Conservation (phyloP, 2,329 filamentous ascomycete genomes). For the Paecilomyces sp. region DNA sequence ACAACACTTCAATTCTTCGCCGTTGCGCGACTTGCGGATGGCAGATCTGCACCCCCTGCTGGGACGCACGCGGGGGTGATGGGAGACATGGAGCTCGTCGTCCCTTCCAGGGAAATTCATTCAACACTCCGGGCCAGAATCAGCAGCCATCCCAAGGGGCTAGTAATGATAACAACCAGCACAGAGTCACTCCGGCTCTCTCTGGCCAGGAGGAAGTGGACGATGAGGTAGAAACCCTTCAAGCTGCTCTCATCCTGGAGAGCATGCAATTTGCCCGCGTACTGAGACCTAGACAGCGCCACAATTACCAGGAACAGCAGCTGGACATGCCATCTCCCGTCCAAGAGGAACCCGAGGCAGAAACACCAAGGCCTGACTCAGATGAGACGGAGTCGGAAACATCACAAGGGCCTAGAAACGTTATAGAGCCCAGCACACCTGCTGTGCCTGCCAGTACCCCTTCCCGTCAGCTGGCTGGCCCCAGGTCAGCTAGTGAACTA, state of each 20-base stretch:
- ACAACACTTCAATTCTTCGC: constrained; percentile 24
- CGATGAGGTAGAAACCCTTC: not conserved
- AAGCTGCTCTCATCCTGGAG: not conserved
- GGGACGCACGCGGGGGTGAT: constrained; percentile 9
- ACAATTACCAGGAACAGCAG: not conserved
- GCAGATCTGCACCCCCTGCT: constrained; percentile 30
- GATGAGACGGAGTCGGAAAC: not conserved
- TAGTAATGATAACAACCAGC: not conserved
- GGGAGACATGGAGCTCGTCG: constrained; percentile 10
- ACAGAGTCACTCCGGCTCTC: not conserved
- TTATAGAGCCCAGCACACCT: not conserved
- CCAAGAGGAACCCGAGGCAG: not conserved
- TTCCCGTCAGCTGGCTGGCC: not conserved
- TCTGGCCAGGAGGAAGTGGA: not conserved
- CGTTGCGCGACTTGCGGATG: constrained; percentile 27
- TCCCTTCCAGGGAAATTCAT: constrained; percentile 5
- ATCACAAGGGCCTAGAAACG: not conserved
- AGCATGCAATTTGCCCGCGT: not conserved
- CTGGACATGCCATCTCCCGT: not conserved
- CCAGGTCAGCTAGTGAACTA: not conserved
- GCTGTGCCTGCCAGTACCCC: not conserved
- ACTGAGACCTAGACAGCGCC: not conserved
- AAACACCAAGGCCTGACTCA: not conserved
- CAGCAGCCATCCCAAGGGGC: not conserved
- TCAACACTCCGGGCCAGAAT: not conserved